Percentiles rank a stretch among this genome's conserved stretches.
Conservation (phyloP, 441 rosid species). For the Dalechampia spathulata region DNA sequence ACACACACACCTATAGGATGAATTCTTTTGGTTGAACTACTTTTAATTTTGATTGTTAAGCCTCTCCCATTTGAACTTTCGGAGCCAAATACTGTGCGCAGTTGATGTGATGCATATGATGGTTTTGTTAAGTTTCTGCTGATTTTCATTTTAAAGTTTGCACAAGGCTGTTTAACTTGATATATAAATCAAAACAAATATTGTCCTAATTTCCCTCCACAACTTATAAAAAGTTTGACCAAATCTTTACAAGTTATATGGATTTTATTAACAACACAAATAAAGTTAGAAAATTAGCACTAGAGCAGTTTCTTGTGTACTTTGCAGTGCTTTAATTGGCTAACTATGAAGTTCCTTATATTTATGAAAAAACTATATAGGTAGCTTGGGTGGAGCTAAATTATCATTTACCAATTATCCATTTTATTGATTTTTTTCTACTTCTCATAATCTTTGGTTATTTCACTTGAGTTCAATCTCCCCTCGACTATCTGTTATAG, state of each 20-base stretch:
- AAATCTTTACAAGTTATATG: no score
- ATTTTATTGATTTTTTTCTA: background rate
- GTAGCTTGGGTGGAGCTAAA: background rate
- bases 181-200: no score
- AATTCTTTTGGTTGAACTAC: no score
- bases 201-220: no score
- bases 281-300: background rate
- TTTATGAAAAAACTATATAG: background rate
- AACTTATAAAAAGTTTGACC: no score
- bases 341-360: background rate
- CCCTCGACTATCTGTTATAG: background rate
- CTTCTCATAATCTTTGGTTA: background rate
- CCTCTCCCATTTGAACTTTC: no score
- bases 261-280: no score
- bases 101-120: no score
- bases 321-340: background rate
- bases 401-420: background rate
- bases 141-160: background rate
- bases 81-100: no score
- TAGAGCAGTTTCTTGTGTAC: background rate
- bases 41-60: no score
- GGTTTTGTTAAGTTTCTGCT: background rate
- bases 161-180: background rate
- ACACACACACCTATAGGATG: no score
- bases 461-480: background rate